These are phyloP conservation scores for Suillus variegatus DNA, from an alignment of 768 basidiomycete genomes.

Conservation along the genomic window DNA sequence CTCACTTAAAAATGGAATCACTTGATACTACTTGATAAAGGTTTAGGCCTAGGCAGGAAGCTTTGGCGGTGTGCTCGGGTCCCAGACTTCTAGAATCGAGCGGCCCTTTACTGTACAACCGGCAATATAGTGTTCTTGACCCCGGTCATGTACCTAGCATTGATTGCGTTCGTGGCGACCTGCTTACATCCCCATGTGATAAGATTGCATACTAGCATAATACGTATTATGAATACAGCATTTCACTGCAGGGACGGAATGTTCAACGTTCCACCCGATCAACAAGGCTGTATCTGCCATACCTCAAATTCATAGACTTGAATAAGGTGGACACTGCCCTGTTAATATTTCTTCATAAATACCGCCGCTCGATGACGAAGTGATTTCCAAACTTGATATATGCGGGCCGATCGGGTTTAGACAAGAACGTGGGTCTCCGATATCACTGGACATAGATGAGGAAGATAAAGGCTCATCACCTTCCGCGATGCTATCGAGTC, in stretches of 20 bases:
- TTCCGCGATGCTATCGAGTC: constrained; percentile 6
- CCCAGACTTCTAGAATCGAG: too few relatives aligned
- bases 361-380: not conserved
- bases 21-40: too few relatives aligned
- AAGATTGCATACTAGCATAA: not conserved
- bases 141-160: not conserved
- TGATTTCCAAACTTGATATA: not conserved
- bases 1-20: too few relatives aligned
- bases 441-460: not conserved
- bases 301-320: not conserved
- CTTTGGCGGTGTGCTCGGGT: too few relatives aligned
- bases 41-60: too few relatives aligned
- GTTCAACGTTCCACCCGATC: not conserved
- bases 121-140: not conserved
- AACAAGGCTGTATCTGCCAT: too few relatives aligned
- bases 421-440: not conserved
- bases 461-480: not conserved
- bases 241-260: not conserved
- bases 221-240: not conserved
- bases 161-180: not conserved
- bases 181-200: not conserved
- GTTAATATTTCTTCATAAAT: not conserved
- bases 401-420: too few relatives aligned
- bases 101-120: not conserved
- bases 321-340: not conserved